Base-by-base conservation (phyloP, 495 filamentous ascomycete species). In the Penicillium alfredii region DNA sequence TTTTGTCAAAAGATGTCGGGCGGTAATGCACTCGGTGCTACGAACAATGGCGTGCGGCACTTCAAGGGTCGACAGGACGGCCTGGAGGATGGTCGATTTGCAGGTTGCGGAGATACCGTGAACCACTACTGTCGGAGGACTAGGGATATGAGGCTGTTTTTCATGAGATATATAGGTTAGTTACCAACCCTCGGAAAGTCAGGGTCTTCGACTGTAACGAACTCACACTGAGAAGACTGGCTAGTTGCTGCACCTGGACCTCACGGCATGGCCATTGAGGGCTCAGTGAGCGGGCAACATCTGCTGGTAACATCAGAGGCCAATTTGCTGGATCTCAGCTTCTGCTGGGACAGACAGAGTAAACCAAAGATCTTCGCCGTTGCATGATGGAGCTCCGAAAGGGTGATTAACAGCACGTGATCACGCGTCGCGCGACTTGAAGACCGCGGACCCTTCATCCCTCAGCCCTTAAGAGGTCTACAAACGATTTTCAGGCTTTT, bases 91-190 rank as follows among this genome's bases (percentile, higher is more conserved):
- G 33, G 76, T 72, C 16, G 75, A 84, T 63, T 96, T 97, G 43
- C 92, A 93, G 0, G 90, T 96, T n/a, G 88, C 80, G 44, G 87
- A 80, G n/a, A 87, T 77, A 12, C 92, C 92, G 49, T 97, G 77
- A 29, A 92, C 59, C 4, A 94, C 78, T 3, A 97, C 46, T 26
- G 79, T 82, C 3, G 72, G 42, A 5, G 73, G 71, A 29, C 62
- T 71, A 35, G 66, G 61, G 3, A 61, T 42, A 13, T 44, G 40
- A 25, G 62, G 60, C 71, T 74, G 39, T 41, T 9, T 8, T 22
- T 14, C 23, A 44, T 39, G 10, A 17, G 13, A 2, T 23, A 15
- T 15, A n/a, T 4, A 21, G 11, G 38, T 62, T 34, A 60, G 53
- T 31, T 37, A 34, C 21, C 12, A 12, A 30, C 29, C 13, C 13